A percentile compares a stretch with the other conserved stretches of the same genome.
Evolutionary conservation across 2,329 filamentous ascomycete genomes (phyloP).

Genomic region (Exophiala oligosperma): DNA sequence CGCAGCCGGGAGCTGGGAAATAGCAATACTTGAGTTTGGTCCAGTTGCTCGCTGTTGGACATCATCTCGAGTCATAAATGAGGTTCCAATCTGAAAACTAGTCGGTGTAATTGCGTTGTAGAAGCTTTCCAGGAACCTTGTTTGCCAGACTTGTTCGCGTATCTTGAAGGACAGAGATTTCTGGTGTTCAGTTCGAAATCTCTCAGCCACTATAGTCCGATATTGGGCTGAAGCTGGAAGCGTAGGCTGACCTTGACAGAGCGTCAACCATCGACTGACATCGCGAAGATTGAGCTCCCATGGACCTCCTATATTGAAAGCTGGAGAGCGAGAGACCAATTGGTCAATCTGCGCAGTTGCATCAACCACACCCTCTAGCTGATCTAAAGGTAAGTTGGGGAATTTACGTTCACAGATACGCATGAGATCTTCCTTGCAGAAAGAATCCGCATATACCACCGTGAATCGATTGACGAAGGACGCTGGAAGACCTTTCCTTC

Average conservation of each 20-base stretch:
- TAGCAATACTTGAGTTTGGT: conserved; percentile 37
- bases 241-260: conserved; percentile 59
- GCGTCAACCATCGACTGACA: conserved; percentile 79
- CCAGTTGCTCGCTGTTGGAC: conserved; percentile 35
- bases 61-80: conserved; percentile 63
- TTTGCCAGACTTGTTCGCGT: neutral
- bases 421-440: conserved; percentile 76
- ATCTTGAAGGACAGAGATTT: conserved; percentile 64
- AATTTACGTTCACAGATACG: conserved; percentile 80
- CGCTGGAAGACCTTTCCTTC: conserved; percentile 87
- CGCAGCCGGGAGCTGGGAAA: conserved; percentile 62
- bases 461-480: conserved; percentile 99
- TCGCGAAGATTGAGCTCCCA: conserved; percentile 97
- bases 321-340: conserved; percentile 60
- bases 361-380: conserved; percentile 67
- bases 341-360: conserved; percentile 81
- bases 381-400: conserved; percentile 58
- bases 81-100: conserved; percentile 78
- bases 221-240: conserved; percentile 72
- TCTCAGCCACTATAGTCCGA: conserved; percentile 78
- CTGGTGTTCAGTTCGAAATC: conserved; percentile 76
- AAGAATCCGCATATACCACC: conserved; percentile 93
- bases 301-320: conserved; percentile 64
- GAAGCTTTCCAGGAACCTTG: conserved; percentile 50
- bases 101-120: conserved; percentile 68